Base-by-base conservation (phyloP, 345 rosid genomes). In the Rhodamnia rubescens region DNA sequence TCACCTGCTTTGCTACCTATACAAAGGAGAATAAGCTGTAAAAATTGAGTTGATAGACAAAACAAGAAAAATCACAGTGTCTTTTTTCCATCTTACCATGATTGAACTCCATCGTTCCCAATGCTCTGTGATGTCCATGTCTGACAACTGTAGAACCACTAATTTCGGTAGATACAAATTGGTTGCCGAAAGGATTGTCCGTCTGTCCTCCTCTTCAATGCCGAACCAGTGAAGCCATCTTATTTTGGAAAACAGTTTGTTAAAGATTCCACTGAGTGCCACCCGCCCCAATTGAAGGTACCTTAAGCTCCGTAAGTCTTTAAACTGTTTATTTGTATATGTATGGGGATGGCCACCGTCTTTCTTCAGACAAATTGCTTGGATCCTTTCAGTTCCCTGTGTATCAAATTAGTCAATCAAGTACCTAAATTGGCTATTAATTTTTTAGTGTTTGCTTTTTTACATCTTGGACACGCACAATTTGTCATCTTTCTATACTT, bases 71-170 rank as follows among this genome's bases (percentile, higher is more conserved):
- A 57, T 26, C 24, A 55, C n/a, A 6, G 44, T 0, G 20, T 8
- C 20, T 18, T 20, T 54, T 56, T 22, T 55, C 0, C 7, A 26
- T 57, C 64, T 26, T 57, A 57, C 64, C 64, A 11, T 11, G 3
- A 26, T 26, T 2, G 15, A 57, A 57, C 15, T 57, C 64, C 64
- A 57, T 57, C 64, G 29, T 57, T 6, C 6, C 64, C 64, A 57
- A 57, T 57, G 3, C 64, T 57, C 15, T 0, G 16, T 26, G 32
- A 26, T 1, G 0, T n/a, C 1, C 14, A 5, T 10, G 2, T 0
- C 0, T 0, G 0, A 4, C 29, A 57, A 10, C 13, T 26, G 0
- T 27, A 26, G 0, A 15, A 57, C 64, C 29, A 26, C 64, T 26
- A 57, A 26, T 11, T 26, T 57, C 26, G 64, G 29, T 11, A 57